Percentiles rank a stretch among this genome's conserved stretches.
These are phyloP conservation scores for Tetradesmus obliquus DNA, from an alignment of 139 green algal species.

Conservation along the genomic window DNA sequence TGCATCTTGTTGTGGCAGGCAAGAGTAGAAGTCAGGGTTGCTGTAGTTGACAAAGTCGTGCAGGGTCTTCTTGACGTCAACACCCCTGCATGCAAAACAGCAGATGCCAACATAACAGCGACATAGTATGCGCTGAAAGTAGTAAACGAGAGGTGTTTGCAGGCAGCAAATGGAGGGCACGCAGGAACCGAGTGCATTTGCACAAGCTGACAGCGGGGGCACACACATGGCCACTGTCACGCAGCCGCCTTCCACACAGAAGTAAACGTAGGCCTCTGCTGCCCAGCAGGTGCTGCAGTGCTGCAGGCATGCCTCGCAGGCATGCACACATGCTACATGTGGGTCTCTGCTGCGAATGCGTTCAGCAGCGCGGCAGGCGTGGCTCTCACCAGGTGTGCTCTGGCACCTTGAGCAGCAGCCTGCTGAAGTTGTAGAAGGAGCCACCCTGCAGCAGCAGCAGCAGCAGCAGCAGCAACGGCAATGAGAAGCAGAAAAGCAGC, in stretches of 20 bases:
- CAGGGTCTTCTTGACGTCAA: slow-evolving; percentile 45
- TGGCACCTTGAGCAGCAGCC: slow-evolving; percentile 72
- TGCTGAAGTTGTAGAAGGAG: slow-evolving; percentile 58
- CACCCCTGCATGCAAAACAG: slow-evolving; percentile 42
- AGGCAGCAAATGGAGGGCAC: slow-evolving; percentile 9
- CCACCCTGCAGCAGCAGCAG: slow-evolving; percentile 40
- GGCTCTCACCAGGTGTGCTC: slow-evolving; percentile 72
- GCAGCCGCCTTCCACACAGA: too few species aligned
- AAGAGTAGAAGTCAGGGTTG: slow-evolving; percentile 16
- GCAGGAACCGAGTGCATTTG: too few species aligned
- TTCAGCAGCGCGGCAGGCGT: too few species aligned
- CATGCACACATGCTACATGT: too few species aligned
- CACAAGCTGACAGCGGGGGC: too few species aligned
- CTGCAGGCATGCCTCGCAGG: too few species aligned
- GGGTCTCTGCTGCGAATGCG: too few species aligned
- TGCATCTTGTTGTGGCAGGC: background rate
- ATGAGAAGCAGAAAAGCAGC: background rate
- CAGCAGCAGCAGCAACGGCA: background rate
- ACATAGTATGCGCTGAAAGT: background rate
- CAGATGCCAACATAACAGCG: background rate
- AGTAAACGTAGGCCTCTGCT: too few species aligned
- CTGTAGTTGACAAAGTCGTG: slow-evolving; percentile 42
- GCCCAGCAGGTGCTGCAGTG: too few species aligned
- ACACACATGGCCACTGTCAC: too few species aligned
- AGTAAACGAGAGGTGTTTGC: background rate